phyloP scores from a whole-genome alignment of 305 asterid genomes.

The Salvia sclarea region DNA sequence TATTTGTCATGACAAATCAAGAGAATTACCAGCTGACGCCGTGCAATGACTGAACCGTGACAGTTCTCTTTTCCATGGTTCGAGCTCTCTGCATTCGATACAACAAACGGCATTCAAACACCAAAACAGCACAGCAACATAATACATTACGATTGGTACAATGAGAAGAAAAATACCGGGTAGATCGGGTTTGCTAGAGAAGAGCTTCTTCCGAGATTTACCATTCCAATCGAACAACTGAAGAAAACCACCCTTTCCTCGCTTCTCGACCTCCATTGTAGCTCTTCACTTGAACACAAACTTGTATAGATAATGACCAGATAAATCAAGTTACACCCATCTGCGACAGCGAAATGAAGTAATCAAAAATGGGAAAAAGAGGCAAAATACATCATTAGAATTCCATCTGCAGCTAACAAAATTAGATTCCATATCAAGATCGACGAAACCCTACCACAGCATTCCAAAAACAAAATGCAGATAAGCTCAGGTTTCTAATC shows the following conservation, averaged over 20 bases:
- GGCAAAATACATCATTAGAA: background rate
- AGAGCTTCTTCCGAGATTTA: conserved; percentile 93
- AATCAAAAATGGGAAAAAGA: conserved; percentile 6
- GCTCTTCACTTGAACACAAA: conserved; percentile 32
- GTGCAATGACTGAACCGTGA: conserved; percentile 48
- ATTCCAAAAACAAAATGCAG: conserved; percentile 28
- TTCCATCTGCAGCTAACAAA: conserved; percentile 15
- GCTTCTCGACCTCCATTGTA: conserved; percentile 88
- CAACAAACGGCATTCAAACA: conserved; percentile 21
- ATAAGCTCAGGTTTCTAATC: conserved; percentile 9
- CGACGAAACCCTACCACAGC: conserved; percentile 41
- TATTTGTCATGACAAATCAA: conserved; percentile 21
- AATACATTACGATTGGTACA: background rate
- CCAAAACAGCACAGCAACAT: background rate
- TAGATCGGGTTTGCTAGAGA: conserved; percentile 71
- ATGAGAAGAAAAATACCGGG: conserved; percentile 50
- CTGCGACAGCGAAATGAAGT: conserved; percentile 34
- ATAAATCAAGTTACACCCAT: conserved; percentile 41
- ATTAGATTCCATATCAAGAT: conserved; percentile 26
- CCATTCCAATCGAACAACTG: conserved; percentile 97
- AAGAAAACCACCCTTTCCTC: conserved; percentile 85
- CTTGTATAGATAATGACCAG: conserved; percentile 28
- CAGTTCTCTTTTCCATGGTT: conserved; percentile 60
- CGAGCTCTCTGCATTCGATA: conserved; percentile 56
- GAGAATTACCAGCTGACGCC: conserved; percentile 60